phyloP scores from a whole-genome alignment of 2,329 filamentous ascomycete genomes.

The Paraconiothyrium brasiliense region DNA sequence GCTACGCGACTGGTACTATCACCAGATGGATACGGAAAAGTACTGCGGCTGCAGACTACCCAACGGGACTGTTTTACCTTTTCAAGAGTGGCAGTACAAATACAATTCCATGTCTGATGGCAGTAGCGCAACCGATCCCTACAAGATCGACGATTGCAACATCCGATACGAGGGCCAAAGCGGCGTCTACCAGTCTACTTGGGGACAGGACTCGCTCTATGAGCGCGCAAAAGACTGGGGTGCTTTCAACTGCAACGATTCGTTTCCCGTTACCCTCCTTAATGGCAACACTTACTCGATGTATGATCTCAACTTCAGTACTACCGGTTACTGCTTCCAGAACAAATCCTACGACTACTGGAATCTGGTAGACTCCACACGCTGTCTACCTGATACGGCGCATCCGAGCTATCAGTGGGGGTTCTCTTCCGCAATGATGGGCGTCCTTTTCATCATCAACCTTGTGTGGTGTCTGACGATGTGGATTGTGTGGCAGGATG shows the following conservation, averaged over 20 bases:
- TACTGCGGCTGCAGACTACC: constrained; percentile 28
- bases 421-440: constrained; percentile 47
- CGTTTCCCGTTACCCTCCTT: constrained; percentile 20
- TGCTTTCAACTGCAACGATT: constrained; percentile 20
- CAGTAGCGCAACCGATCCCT: not conserved
- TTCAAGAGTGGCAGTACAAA: constrained; percentile 4
- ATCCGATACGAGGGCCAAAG: constrained; percentile 4
- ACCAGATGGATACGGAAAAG: constrained; percentile 20
- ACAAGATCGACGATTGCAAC: constrained; percentile 9
- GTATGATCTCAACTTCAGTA: constrained; percentile 17
- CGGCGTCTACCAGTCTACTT: constrained; percentile 5
- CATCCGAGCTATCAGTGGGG: constrained; percentile 47
- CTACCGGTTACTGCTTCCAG: not conserved
- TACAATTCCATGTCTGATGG: not conserved
- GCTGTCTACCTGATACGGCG: constrained; percentile 41
- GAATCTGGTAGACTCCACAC: constrained; percentile 22
- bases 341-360: not conserved
- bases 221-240: not conserved
- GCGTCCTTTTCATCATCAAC: constrained; percentile 43
- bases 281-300: constrained; percentile 26
- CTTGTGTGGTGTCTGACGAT: constrained; percentile 43
- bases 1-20: constrained; percentile 3
- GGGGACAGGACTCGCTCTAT: not conserved
- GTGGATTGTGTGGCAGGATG: constrained; percentile 49
- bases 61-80: constrained; percentile 28